A percentile compares a stretch with the other conserved stretches of the same genome.
These are phyloP conservation scores for Hebeloma cylindrosporum DNA, from an alignment of 768 basidiomycete species.

Conservation along the genomic window DNA sequence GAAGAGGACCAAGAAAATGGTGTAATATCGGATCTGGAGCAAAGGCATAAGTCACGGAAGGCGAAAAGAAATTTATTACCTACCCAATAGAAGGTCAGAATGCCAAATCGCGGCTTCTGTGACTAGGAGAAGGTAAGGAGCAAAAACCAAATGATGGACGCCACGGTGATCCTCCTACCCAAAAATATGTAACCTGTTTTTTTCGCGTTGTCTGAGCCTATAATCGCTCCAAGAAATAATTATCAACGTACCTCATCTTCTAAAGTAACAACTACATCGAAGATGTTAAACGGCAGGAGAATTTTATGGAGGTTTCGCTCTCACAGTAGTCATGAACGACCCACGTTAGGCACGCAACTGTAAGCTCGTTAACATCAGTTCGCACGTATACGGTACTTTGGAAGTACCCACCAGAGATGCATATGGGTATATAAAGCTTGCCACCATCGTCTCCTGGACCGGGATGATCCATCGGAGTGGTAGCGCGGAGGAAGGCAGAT, in stretches of 20 bases:
- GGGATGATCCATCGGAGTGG: too few relatives aligned
- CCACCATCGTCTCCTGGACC: too few relatives aligned
- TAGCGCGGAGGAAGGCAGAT: too few relatives aligned
- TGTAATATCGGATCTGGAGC: conserved; percentile 47
- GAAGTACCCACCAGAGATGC: too few relatives aligned
- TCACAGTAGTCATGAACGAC: conserved; percentile 28
- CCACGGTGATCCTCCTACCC: conserved; percentile 28
- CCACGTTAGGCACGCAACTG: conserved; percentile 25
- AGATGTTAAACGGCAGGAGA: too few relatives aligned
- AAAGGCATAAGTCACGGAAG: background rate
- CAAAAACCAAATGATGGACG: background rate
- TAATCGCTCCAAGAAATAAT: background rate
- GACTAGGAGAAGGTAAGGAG: conserved; percentile 30
- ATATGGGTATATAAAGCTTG: too few relatives aligned
- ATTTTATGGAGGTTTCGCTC: background rate
- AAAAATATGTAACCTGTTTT: conserved; percentile 37
- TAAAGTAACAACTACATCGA: conserved; percentile 22
- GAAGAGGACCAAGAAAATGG: conserved; percentile 41
- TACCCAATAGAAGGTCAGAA: conserved; percentile 45
- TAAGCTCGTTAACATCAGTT: too few relatives aligned
- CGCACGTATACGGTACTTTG: too few relatives aligned
- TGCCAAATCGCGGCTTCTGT: conserved; percentile 33
- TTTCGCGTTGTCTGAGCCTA: background rate
- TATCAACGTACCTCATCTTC: conserved; percentile 26
- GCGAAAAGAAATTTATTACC: too few relatives aligned